Evolutionary conservation across 441 rosid species (phyloP), one percentile per base, ranked within the genome.

Genomic region (Eutrema salsugineum): DNA sequence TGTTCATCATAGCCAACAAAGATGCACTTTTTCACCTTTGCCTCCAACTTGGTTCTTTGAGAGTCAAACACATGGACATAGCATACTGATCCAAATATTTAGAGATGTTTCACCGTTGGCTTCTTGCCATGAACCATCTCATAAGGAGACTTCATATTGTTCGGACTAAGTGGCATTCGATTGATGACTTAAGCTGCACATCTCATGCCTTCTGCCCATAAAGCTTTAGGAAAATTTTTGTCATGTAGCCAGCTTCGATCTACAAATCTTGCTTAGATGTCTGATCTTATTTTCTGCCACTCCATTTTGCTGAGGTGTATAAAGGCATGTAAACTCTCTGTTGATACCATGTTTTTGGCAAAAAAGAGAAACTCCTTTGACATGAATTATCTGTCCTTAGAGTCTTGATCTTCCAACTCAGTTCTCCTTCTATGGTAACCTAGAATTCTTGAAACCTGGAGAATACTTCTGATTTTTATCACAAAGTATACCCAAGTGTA

Each of bases 401-500:
- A 0, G 2, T 11, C 53, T 61, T 65, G 11, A 77, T 71, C 22
- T 71, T 77, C 22, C 0, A 11, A 12, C 58, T 64, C 3, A 71
- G 48, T 12, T 58, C 73, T 0, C 70, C 59, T 24, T 71, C 73
- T 32, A 72, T 47, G 5, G 33, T 65, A 2, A 16, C 4, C 38
- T 56, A 63, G 38, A 76, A 54, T 20, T 70, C 71, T 15, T 51
- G 19, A 22, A 76, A 70, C 24, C 5, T 58, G 2, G 39, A 56
- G 5, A 77, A 39, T 12, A 65, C 73, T 17, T 71, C 44, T 8
- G 19, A 48, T 11, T 57, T 77, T 35, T 58, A 28, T 65, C 39
- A 65, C 63, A 5, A 65, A 71, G 58, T 70, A 77, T 30, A 76
- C 66, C 72, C 51, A 71, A 0, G 70, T 59, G 59, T 71, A 72